phyloP scores from a whole-genome alignment of 768 basidiomycete genomes.

The Termitomyces sp. region DNA sequence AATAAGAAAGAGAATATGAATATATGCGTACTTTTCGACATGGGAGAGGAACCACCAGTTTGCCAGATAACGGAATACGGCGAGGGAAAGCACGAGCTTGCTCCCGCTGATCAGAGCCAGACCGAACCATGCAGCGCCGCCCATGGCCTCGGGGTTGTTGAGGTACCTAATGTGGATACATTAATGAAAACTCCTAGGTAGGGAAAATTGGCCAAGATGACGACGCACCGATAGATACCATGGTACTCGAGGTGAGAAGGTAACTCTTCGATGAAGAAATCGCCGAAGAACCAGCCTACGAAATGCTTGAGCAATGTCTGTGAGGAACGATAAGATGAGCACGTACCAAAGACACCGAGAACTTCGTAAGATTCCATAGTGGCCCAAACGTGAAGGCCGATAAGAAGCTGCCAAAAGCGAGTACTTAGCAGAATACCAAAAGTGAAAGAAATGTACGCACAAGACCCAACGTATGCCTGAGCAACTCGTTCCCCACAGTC shows the following conservation, averaged over 20 bases:
- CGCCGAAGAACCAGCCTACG: constrained; percentile 96
- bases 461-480: constrained; percentile 84
- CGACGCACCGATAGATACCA: constrained; percentile 84
- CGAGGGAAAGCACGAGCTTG: constrained; percentile 84
- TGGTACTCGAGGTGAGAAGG: constrained; percentile 90
- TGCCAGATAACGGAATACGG: constrained; percentile 78
- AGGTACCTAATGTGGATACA: constrained; percentile 52
- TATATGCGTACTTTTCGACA: constrained; percentile 78
- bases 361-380: constrained; percentile 89
- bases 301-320: neutral
- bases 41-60: constrained; percentile 95
- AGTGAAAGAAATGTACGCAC: constrained; percentile 42
- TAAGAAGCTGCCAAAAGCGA: constrained; percentile 52
- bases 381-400: constrained; percentile 90
- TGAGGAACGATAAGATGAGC: neutral
- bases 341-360: constrained; percentile 84
- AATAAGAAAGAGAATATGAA: neutral
- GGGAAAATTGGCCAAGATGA: neutral
- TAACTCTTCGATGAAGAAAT: constrained; percentile 95
- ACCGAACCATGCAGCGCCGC: constrained; percentile 94
- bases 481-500: constrained; percentile 82
- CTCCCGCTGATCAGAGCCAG: constrained; percentile 88
- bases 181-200: neutral
- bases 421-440: constrained; percentile 8
- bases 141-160: constrained; percentile 95